Conservation (phyloP, 1,284 basidiomycete species). For the Xerocomus amazonicus region DNA sequence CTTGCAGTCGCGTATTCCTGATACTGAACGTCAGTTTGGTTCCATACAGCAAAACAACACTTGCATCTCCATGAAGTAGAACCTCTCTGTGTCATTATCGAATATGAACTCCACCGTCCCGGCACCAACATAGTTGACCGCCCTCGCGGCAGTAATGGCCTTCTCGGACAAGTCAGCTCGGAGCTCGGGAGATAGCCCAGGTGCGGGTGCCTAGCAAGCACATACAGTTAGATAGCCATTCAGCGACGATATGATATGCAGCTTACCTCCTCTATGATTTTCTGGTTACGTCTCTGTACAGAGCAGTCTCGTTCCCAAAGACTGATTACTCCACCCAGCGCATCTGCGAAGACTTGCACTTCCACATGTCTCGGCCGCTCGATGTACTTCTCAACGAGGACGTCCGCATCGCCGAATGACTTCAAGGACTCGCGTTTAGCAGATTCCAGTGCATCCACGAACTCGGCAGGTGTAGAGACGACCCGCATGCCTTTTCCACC, state of each 20-base stretch:
- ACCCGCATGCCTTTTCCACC: conserved; percentile 97
- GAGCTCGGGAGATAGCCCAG: conserved; percentile 73
- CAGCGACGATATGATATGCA: neutral
- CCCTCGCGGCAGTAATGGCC: conserved; percentile 87
- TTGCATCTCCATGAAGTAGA: conserved; percentile 94
- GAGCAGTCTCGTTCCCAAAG: conserved; percentile 95
- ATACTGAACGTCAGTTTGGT: conserved; percentile 2
- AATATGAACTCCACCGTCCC: conserved; percentile 95
- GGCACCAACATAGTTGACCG: conserved; percentile 87
- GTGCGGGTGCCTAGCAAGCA: conserved; percentile 78
- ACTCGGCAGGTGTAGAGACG: conserved; percentile 63
- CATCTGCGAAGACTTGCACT: conserved; percentile 88
- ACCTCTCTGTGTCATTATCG: conserved; percentile 79
- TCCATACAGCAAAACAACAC: conserved; percentile 23
- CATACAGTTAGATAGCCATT: neutral
- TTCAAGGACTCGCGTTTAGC: conserved; percentile 87
- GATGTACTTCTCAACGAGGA: conserved; percentile 86
- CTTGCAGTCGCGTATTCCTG: conserved; percentile 91
- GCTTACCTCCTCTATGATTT: conserved; percentile 84
- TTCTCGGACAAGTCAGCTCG: conserved; percentile 81
- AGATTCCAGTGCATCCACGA: conserved; percentile 74
- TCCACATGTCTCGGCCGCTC: conserved; percentile 83
- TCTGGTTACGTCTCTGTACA: conserved; percentile 91
- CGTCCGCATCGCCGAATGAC: conserved; percentile 82
- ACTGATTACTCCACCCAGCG: conserved; percentile 72